Base-by-base conservation (phyloP, 1,284 basidiomycete genomes). In the Mycena sp. region DNA sequence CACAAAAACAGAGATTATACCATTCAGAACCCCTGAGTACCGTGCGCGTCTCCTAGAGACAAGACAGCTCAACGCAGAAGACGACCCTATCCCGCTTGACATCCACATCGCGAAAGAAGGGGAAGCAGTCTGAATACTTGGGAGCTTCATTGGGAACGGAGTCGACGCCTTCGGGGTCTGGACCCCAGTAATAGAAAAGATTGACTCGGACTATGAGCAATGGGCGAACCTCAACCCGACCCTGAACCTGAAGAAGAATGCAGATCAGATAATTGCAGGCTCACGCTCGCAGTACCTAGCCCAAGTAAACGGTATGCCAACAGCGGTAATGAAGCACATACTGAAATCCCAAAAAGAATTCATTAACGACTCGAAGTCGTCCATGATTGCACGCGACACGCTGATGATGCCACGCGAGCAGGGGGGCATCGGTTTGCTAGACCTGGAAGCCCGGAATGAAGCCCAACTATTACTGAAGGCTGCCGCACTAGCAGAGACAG, bases 381-480 rank as follows among this genome's bases (percentile, higher is more conserved):
- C n/a, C n/a, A n/a, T n/a, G n/a, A n/a, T n/a, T n/a, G n/a, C n/a
- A n/a, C n/a, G n/a, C n/a, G n/a, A n/a, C n/a, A n/a, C n/a, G n/a
- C n/a, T n/a, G n/a, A n/a, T n/a, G n/a, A n/a, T n/a, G n/a, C n/a
- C n/a, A n/a, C n/a, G n/a, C n/a, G n/a, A n/a, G n/a, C n/a, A n/a
- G n/a, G n/a, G n/a, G n/a, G n/a, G n/a, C n/a, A n/a, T n/a, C n/a
- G n/a, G n/a, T n/a, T n/a, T n/a, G n/a, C n/a, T n/a, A n/a, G n/a
- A n/a, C n/a, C n/a, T n/a, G n/a, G n/a, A n/a, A n/a, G n/a, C n/a
- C 0, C 44, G 66, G 21, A 70, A 69, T 48, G 61, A 66, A 16
- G 32, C 32, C 16, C 32, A 10, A 28, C 67, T 65, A 2, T 67
- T 69, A 1, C 25, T 21, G 16, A 58, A 57, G 49, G 16, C 59